Evolutionary conservation across 148 eudicot species (phyloP), one percentile per base, ranked within the genome.

Genomic region (Camellia granthamiana): DNA sequence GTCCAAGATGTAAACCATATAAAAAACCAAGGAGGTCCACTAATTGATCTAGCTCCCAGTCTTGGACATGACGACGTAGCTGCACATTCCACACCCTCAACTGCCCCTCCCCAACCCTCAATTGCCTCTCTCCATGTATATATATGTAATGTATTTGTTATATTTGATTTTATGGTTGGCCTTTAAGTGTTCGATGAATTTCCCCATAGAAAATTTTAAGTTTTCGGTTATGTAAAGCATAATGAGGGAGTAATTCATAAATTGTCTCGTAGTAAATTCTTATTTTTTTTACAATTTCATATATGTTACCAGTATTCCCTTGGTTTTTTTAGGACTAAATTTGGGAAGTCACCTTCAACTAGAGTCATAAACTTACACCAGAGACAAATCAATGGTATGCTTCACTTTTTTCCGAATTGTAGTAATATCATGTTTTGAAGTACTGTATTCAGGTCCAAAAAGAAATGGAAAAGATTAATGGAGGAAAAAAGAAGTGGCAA

Each of bases 311-410:
- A 30, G 10, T 72, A 19, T 51, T 42, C 3, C 15, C 7, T 42
- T 59, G 47, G 38, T 30, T 56, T 61, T 67, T 80, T 47, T 71
- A 88, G 87, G 87, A 47, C 38, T 84, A 42, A 60, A 69, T 73
- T 64, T 84, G 79, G 86, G 80, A 47, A 54, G 80, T 79, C 84
- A 70, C 6, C 76, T 78, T 72, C 83, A 72, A 79, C 63, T 69
- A 78, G 84, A 81, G 41, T 76, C 61, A 38, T 77, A 67, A 83
- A 79, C 10, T 10, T 77, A 58, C 84, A 82, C 10, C 46, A 38
- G 42, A 70, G 42, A 61, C 69, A 63, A 59, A 78, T 77, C 15
- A 6, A 75, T 51, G 90, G 91, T 90, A 85, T 74, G 67, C 21
- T 77, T 63, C 12, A 7, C 15, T 5, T 66, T 41, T 15, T 30